Conservation (phyloP, 2,329 filamentous ascomycete species). For the Arthrobotrys pseudoclavata region DNA sequence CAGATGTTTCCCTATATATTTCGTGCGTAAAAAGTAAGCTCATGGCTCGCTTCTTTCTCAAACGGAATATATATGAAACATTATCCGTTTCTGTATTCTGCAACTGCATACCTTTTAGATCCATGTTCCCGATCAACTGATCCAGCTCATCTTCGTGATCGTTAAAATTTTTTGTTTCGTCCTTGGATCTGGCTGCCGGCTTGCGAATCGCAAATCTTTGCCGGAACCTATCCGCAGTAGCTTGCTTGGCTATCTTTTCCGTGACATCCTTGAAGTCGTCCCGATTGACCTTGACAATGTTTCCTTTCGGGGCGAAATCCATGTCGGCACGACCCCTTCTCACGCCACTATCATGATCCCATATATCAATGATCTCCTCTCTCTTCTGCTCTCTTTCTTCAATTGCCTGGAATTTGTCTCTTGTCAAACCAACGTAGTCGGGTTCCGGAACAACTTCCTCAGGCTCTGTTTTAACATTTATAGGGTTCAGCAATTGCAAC, state of each 20-base stretch:
- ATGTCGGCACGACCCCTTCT: conserved; percentile 49
- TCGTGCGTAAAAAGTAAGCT: conserved; percentile 57
- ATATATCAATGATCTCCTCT: conserved; percentile 52
- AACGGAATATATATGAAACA: conserved; percentile 60
- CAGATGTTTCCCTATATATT: conserved; percentile 50
- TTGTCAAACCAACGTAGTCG: conserved; percentile 63
- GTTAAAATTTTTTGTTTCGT: conserved; percentile 45
- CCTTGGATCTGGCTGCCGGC: conserved; percentile 41
- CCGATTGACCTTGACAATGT: conserved; percentile 62
- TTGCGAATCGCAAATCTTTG: conserved; percentile 62
- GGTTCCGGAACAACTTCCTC: conserved; percentile 61
- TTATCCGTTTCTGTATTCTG: conserved; percentile 54
- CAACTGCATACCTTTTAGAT: conserved; percentile 61
- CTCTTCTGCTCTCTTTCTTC: conserved; percentile 59
- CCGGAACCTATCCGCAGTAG: conserved; percentile 63
- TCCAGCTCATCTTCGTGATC: conserved; percentile 62
- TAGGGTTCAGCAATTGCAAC: conserved; percentile 35
- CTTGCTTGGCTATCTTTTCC: conserved; percentile 63
- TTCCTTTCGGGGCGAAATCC: conserved; percentile 58
- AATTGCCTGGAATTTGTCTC: conserved; percentile 54
- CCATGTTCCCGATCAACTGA: conserved; percentile 63
- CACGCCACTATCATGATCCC: conserved; percentile 47
- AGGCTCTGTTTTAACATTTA: conserved; percentile 55
- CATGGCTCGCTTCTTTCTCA: conserved; percentile 45
- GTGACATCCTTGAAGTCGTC: conserved; percentile 63